Conservation (phyloP, 768 basidiomycete genomes). For the Kwoniella newhampshirensis region DNA sequence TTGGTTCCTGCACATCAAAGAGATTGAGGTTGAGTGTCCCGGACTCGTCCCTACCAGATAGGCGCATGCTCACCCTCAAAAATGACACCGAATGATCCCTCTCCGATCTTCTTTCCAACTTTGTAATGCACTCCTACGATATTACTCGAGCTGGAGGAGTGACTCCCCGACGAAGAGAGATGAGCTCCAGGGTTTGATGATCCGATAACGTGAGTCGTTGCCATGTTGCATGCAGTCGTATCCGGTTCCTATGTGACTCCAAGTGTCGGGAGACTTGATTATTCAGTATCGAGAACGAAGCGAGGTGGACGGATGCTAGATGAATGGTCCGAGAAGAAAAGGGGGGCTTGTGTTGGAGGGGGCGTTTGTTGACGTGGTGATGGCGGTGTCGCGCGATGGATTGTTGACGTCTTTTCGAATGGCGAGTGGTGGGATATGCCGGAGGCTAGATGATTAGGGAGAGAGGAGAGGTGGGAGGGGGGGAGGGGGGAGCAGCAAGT, state of each 20-base stretch:
- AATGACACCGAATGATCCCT: conserved; percentile 94
- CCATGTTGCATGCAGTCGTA: conserved; percentile 25
- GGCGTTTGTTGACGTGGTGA: background rate
- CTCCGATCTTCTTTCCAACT: conserved; percentile 98
- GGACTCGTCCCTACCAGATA: conserved; percentile 75
- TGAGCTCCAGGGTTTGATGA: conserved; percentile 47
- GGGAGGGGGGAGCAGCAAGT: background rate
- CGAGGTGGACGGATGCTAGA: background rate
- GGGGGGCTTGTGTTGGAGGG: conserved; percentile 25
- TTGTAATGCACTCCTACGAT: conserved; percentile 95
- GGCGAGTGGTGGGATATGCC: too few relatives aligned
- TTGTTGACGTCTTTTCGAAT: background rate
- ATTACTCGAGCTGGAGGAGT: conserved; percentile 52
- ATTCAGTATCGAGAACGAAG: conserved; percentile 1
- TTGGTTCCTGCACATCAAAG: conserved; percentile 72
- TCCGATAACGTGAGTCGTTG: conserved; percentile 50
- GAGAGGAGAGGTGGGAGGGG: background rate
- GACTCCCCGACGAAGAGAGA: conserved; percentile 37
- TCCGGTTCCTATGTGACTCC: background rate
- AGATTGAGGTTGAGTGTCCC: conserved; percentile 14
- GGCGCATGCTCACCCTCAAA: conserved; percentile 69
- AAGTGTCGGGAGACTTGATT: too few relatives aligned
- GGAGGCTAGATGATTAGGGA: too few relatives aligned
- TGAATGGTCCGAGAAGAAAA: conserved; percentile 4
- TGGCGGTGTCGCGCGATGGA: background rate